These are phyloP conservation scores for Barnettozyma sucrosica DNA, from an alignment of 805 yeast species.

Conservation along the genomic window DNA sequence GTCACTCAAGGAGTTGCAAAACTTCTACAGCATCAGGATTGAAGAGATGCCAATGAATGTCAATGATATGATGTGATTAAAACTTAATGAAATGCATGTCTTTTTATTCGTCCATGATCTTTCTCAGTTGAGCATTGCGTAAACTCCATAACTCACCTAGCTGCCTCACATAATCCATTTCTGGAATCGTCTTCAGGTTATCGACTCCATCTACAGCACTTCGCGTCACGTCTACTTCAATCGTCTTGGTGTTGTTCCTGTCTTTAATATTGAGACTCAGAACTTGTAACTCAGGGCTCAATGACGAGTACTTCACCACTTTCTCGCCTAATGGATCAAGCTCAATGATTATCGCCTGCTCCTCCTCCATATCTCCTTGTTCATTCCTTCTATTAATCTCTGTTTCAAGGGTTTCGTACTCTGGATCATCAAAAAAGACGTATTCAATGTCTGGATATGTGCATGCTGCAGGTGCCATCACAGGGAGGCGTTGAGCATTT, in stretches of 20 bases:
- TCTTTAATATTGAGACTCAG: slow-evolving; percentile 17
- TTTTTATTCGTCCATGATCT: slow-evolving; percentile 2
- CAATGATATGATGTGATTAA: slow-evolving; percentile 35
- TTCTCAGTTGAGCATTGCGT: slow-evolving; percentile 18
- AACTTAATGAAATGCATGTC: background rate
- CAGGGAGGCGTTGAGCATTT: background rate
- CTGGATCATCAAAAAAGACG: slow-evolving; percentile 24
- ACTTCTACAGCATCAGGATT: slow-evolving; percentile 67
- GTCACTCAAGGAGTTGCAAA: slow-evolving; percentile 68
- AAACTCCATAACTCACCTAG: slow-evolving; percentile 17
- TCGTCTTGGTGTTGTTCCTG: slow-evolving; percentile 21
- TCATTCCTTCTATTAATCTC: background rate
- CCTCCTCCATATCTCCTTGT: slow-evolving; percentile 8
- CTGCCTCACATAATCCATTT: slow-evolving; percentile 14
- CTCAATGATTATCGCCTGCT: slow-evolving; percentile 22
- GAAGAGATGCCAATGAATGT: slow-evolving; percentile 77
- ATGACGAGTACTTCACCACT: slow-evolving; percentile 10
- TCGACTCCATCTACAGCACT: slow-evolving; percentile 8
- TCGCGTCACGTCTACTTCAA: slow-evolving; percentile 21
- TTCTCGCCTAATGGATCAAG: slow-evolving; percentile 17
- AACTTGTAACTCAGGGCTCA: slow-evolving; percentile 19
- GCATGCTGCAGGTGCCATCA: slow-evolving; percentile 1
- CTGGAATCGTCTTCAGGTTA: slow-evolving; percentile 8
- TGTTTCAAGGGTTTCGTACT: slow-evolving; percentile 15
- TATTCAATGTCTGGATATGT: slow-evolving; percentile 25